Percentiles rank a stretch among this genome's conserved stretches.
Conservation (phyloP, 2,329 filamentous ascomycete genomes). For the Calonectria pauciramosa region DNA sequence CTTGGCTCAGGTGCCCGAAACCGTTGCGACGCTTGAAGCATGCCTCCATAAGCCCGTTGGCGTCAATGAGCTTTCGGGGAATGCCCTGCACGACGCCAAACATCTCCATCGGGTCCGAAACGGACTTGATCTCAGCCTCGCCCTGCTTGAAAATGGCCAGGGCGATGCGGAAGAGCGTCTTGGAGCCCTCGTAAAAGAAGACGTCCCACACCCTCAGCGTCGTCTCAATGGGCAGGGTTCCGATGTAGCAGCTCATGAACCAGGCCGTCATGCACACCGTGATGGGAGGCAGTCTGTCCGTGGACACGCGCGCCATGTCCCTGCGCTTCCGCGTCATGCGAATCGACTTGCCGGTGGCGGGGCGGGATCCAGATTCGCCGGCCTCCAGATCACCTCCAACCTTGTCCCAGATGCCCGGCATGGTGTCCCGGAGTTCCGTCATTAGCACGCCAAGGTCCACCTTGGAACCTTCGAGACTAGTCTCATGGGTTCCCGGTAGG, state of each 20-base stretch:
- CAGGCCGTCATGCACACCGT: slow-evolving; percentile 94
- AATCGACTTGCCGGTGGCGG: slow-evolving; percentile 52
- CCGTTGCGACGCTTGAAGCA: slow-evolving; percentile 86
- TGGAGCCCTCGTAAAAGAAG: slow-evolving; percentile 95
- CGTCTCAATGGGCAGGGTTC: slow-evolving; percentile 90
- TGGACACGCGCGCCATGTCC: slow-evolving; percentile 56
- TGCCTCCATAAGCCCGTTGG: slow-evolving; percentile 84
- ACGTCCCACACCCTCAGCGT: slow-evolving; percentile 95
- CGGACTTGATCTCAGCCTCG: slow-evolving; percentile 82
- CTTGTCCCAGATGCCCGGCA: slow-evolving; percentile 89
- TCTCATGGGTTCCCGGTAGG: slow-evolving; percentile 91
- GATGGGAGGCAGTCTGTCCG: slow-evolving; percentile 82
- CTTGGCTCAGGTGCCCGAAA: slow-evolving; percentile 85
- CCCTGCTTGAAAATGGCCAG: slow-evolving; percentile 92
- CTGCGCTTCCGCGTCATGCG: slow-evolving; percentile 54
- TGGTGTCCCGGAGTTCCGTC: slow-evolving; percentile 84
- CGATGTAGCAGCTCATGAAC: slow-evolving; percentile 98
- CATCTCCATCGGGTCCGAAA: slow-evolving; percentile 92
- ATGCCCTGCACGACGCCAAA: slow-evolving; percentile 94
- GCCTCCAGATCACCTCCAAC: slow-evolving; percentile 83
- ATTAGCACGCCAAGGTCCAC: slow-evolving; percentile 95
- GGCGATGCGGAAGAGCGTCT: slow-evolving; percentile 92
- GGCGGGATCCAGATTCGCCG: slow-evolving; percentile 52
- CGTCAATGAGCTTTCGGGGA: slow-evolving; percentile 84
- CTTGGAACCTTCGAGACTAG: slow-evolving; percentile 91